phyloP scores from a whole-genome alignment of 306 rosid species.

The Carpinus viminea region DNA sequence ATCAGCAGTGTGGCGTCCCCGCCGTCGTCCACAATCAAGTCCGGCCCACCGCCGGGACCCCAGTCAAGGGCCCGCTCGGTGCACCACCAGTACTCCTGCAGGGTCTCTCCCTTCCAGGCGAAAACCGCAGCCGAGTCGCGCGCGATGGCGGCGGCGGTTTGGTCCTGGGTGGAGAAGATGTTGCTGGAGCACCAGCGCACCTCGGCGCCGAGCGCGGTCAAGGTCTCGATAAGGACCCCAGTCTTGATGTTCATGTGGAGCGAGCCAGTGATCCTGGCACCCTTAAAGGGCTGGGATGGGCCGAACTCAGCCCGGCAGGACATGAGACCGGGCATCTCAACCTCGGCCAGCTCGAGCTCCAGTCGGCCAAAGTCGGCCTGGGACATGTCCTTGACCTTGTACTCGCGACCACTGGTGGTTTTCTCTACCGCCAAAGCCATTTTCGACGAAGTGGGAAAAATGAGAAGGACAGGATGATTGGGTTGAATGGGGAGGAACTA shows the following conservation, averaged over 20 bases:
- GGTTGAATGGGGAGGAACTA: background rate
- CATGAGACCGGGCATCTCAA: conserved; percentile 92
- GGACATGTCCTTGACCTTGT: conserved; percentile 93
- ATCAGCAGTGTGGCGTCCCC: conserved; percentile 79
- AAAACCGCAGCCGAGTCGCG: conserved; percentile 87
- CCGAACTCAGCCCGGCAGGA: conserved; percentile 69
- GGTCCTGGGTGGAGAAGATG: conserved; percentile 97
- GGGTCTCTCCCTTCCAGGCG: conserved; percentile 97
- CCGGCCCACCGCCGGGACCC: conserved; percentile 92
- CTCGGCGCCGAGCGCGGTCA: conserved; percentile 93
- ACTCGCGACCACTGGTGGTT: conserved; percentile 73
- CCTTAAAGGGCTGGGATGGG: conserved; percentile 77
- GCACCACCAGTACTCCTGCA: conserved; percentile 99
- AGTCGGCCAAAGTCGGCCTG: conserved; percentile 92
- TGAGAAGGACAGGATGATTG: background rate
- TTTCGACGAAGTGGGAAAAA: background rate
- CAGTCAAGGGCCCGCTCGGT: conserved; percentile 89
- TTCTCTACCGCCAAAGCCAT: conserved; percentile 83
- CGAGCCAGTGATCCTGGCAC: conserved; percentile 83
- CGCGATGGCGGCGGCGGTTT: conserved; percentile 92
- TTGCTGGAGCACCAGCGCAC: conserved; percentile 98
- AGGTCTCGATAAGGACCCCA: conserved; percentile 94
- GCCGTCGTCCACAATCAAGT: conserved; percentile 90
- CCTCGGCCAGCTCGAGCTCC: conserved; percentile 88
- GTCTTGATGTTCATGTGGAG: conserved; percentile 99